Base-by-base conservation (phyloP, 257 asterid genomes). In the Schizonepeta tenuifolia region DNA sequence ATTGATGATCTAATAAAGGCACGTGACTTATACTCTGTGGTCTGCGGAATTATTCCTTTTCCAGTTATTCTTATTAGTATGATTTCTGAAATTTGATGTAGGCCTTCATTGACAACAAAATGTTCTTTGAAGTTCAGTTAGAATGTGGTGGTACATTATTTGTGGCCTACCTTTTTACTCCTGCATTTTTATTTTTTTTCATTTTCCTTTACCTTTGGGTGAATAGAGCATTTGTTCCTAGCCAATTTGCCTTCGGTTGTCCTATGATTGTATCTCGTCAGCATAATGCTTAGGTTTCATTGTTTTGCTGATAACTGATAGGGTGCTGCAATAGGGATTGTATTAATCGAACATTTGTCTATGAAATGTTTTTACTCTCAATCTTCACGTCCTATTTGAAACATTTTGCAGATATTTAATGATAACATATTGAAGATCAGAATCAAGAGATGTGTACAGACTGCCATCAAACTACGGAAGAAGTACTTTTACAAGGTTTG, bases 1-100 rank as follows among this genome's bases (percentile, higher is more conserved):
- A 83, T 93, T 70, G 97, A 91, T 79, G 97, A 93, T 83, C 86
- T 93, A 70, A 93, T 93, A 73, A 93, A 93, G 98, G 98, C 83
- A 91, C 74, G 97, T 89, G 78, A 55, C 64, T 65, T 65, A 67
- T 51, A 54, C 79, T 75, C 72, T 61, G 59, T 74, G 35, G 53
- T 75, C 59, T 64, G 57, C 22, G 44, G 31, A 7, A 17, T 22
- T 47, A 63, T 69, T 46, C 63, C 51, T 62, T 40, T 18, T 33
- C 18, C 22, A 13, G 18, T 36, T 77, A 35, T 58, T 41, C 65
- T 2, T 71, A 33, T 17, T 46, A 46, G 15, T 38, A 28, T 13
- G n/a, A 43, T 41, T 44, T 35, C 18, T 15, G 55, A 59, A 28
- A 13, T 53, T 15, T 67, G 44, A n/a, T 2, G 47, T n/a, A 63